Evolutionary conservation across 2,329 filamentous ascomycete genomes (phyloP).

Genomic region (Fusarium sp.): DNA sequence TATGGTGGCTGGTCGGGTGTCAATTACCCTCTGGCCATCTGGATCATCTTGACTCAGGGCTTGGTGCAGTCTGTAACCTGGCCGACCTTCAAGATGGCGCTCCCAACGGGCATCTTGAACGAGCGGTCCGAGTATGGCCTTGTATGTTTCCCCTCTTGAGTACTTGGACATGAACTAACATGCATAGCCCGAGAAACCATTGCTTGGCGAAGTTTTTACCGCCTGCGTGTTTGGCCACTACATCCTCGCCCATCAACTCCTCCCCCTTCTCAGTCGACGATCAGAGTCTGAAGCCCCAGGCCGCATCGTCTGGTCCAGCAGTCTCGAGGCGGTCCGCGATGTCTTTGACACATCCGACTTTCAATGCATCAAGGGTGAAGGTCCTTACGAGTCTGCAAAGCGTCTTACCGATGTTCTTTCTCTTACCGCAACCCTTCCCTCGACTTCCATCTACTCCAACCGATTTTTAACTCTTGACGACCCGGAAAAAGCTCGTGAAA

Average conservation of each 20-base stretch:
- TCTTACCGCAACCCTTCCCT: conserved; percentile 78
- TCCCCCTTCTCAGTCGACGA: conserved; percentile 74
- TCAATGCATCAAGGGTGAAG: conserved; percentile 73
- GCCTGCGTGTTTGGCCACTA: conserved; percentile 98
- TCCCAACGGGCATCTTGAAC: conserved; percentile 59
- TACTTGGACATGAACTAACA: not conserved
- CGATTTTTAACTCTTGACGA: conserved; percentile 64
- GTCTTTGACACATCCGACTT: conserved; percentile 77
- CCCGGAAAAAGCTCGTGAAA: conserved; percentile 34
- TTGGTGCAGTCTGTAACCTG: conserved; percentile 78
- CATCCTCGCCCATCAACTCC: conserved; percentile 82
- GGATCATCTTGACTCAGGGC: conserved; percentile 67
- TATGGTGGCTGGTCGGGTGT: conserved; percentile 89
- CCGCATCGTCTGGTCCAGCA: conserved; percentile 89
- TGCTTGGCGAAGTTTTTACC: conserved; percentile 85
- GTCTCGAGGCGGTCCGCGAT: conserved; percentile 73
- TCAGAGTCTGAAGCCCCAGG: conserved; percentile 60
- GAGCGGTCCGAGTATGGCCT: conserved; percentile 52
- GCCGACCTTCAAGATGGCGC: conserved; percentile 80
- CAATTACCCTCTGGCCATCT: conserved; percentile 72
- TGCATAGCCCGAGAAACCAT: conserved; percentile 64
- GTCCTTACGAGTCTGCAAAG: conserved; percentile 89
- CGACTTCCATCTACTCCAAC: conserved; percentile 67
- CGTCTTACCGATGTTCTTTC: conserved; percentile 85
- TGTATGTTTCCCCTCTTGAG: conserved; percentile 40